Evolutionary conservation across 371 early-diverging fungal genomes (phyloP), one percentile per base, ranked within the genome.

Genomic region (Mucor mucedo): DNA sequence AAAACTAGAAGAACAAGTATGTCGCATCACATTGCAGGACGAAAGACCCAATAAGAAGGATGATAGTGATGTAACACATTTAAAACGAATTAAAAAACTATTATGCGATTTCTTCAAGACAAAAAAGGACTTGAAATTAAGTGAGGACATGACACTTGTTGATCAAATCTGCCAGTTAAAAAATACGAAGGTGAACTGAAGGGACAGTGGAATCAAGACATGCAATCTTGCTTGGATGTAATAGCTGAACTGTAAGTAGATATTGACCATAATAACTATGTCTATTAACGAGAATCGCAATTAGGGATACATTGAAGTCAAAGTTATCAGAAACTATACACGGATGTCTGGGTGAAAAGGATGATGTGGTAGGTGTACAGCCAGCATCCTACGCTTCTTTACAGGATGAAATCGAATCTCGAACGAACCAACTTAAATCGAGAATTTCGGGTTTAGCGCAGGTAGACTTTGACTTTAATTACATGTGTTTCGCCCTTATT

Each of bases 321-420:
- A 56, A 53, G 5, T 39, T 67, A 32, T 52, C 58, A 7, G n/a
- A 29, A 4, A 32, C n/a, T 13, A 16, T 67, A 4, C 58, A 45
- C 39, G 21, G 27, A 21, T 21, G 21, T 21, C 21, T 21, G 21
- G 21, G 21, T 21, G 21, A 21, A 21, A 21, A 21, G 21, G 21
- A 21, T 21, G 21, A 21, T 21, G 1, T 21, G 21, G 21, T 21
- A 21, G 21, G 21, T 1, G 21, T 21, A 52, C 54, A 9, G 62
- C 62, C 1, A 21, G 57, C 30, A 47, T 39, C 53, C 0, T 62
- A 67, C 35, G 52, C 58, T 8, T 13, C 35, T 21, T 41, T 67
- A 32, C 67, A 62, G 58, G 50, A 27, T 13, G 58, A 62, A 35
- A 39, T 67, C 14, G 62, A 67, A 27, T 60, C 50, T n/a, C 27